A percentile compares a stretch with the other conserved stretches of the same genome.
Conservation (phyloP, 768 basidiomycete species). For the Auriculariales sp. region DNA sequence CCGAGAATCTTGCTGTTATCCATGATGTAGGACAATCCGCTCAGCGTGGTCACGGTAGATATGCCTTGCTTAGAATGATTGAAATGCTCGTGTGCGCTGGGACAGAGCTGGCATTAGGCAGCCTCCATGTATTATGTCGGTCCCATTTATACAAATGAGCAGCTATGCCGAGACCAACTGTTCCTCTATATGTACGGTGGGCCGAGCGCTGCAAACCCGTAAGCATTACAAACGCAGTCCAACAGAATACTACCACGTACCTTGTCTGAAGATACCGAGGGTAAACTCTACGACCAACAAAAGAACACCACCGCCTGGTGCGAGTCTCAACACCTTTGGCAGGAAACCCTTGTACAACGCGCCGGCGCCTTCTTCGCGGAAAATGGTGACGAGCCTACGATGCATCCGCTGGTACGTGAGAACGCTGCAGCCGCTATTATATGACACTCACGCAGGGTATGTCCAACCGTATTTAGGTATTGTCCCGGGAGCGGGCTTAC, state of each 20-base stretch:
- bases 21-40: no score
- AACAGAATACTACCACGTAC: constrained; percentile 22
- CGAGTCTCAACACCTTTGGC: constrained; percentile 88
- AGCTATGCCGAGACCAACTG: no score
- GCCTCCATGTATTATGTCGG: no score
- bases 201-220: constrained; percentile 27
- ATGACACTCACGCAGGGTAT: constrained; percentile 53
- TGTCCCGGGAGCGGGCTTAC: constrained; percentile 45
- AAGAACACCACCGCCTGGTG: constrained; percentile 89
- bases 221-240: not conserved
- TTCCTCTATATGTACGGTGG: constrained; percentile 33
- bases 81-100: no score
- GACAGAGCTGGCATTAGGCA: no score
- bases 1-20: no score
- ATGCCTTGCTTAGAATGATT: no score
- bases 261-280: constrained; percentile 57
- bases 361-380: constrained; percentile 71
- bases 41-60: no score
- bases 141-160: no score
- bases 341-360: constrained; percentile 92
- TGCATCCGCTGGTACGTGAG: not conserved
- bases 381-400: constrained; percentile 48
- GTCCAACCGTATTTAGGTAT: constrained; percentile 88
- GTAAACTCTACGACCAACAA: constrained; percentile 89
- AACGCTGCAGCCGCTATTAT: constrained; percentile 2